Evolutionary conservation across 306 rosid genomes (phyloP).

Genomic region (Prunus padus): DNA sequence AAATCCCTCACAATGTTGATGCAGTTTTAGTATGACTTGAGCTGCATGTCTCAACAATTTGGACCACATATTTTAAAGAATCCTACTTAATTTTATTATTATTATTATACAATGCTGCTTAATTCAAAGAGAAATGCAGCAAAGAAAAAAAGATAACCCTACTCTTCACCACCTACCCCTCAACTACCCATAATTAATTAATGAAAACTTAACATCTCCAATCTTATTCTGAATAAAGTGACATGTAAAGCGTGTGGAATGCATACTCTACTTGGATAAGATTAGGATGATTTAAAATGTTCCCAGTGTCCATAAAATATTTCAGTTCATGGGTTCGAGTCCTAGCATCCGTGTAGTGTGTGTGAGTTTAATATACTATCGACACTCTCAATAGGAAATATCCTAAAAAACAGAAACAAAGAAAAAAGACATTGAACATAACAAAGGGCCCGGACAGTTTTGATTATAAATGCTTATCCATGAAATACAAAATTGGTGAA

Average conservation of each 20-base stretch:
- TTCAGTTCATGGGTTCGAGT: too few relatives aligned
- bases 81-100: background rate
- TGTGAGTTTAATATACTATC: too few relatives aligned
- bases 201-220: constrained; percentile 7
- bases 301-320: constrained; percentile 12
- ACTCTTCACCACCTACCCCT: constrained; percentile 24
- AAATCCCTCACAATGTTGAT: background rate
- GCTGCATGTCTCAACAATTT: background rate
- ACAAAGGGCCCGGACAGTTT: background rate
- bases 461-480: constrained; percentile 13
- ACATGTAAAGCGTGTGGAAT: constrained; percentile 8
- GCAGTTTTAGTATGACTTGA: background rate
- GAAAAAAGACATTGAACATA: background rate
- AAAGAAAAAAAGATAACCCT: too few relatives aligned
- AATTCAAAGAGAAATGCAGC: too few relatives aligned
- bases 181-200: constrained; percentile 13
- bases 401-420: too few relatives aligned
- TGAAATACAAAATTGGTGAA: constrained; percentile 41
- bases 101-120: too few relatives aligned
- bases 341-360: too few relatives aligned
- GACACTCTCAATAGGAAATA: too few relatives aligned
- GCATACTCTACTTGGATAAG: background rate
- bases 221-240: constrained; percentile 4
- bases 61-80: background rate
- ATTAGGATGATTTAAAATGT: constrained; percentile 7